Evolutionary conservation across 345 rosid species (phyloP).

Genomic region (Diplotaxis tenuifolia): DNA sequence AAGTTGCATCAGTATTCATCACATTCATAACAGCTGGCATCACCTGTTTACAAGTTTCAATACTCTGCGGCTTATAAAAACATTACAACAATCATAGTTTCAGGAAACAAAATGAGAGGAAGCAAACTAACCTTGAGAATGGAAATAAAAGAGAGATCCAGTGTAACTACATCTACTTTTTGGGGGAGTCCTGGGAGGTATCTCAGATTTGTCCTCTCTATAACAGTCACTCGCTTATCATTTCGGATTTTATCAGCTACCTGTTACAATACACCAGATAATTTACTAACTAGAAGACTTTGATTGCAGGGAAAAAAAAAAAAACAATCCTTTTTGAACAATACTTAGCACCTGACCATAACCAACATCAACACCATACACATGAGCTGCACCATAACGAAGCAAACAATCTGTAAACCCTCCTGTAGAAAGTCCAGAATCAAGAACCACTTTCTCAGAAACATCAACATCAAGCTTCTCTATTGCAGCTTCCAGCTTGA

Average conservation of each 20-base stretch:
- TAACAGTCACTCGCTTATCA: conserved; percentile 67
- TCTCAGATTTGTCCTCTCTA: conserved; percentile 86
- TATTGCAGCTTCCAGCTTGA: conserved; percentile 90
- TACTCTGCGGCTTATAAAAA: neutral
- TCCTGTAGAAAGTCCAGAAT: conserved; percentile 93
- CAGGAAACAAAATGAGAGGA: neutral
- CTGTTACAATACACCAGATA: conserved; percentile 34
- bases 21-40: conserved; percentile 86
- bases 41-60: conserved; percentile 47
- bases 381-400: conserved; percentile 85
- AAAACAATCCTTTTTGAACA: conserved; percentile 1
- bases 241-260: conserved; percentile 87
- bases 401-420: conserved; percentile 97
- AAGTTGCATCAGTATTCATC: conserved; percentile 74
- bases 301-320: no score
- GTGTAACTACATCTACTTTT: conserved; percentile 85
- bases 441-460: conserved; percentile 86
- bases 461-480: conserved; percentile 84
- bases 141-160: conserved; percentile 95
- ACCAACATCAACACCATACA: conserved; percentile 97
- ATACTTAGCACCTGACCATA: conserved; percentile 73
- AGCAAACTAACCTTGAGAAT: conserved; percentile 62
- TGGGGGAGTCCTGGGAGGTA: conserved; percentile 81
- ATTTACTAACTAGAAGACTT: neutral
- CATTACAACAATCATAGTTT: neutral